A percentile compares a stretch with the other conserved stretches of the same genome.
Conservation (phyloP, 177 flowering plant genomes). For the Vitis hybrid region DNA sequence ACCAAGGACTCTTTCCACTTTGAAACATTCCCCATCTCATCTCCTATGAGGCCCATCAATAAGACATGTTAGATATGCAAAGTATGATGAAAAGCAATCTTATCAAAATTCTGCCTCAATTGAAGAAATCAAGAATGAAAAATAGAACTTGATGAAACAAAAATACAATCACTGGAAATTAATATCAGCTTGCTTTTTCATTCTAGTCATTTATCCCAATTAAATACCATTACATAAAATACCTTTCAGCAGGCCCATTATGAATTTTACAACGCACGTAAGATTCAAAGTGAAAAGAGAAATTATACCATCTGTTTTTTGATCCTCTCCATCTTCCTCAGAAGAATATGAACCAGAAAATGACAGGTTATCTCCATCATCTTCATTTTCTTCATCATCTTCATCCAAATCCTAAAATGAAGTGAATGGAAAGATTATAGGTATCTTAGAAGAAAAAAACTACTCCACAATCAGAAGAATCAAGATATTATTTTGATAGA, state of each 20-base stretch:
- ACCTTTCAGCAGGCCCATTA: too few species aligned
- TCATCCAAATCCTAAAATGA: conserved; percentile 43
- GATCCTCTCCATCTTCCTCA: conserved; percentile 38
- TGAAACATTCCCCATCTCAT: conserved; percentile 65
- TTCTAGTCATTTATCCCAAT: too few species aligned
- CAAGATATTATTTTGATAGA: too few species aligned
- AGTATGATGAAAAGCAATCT: not conserved
- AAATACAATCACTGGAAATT: too few species aligned
- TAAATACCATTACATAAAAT: not conserved
- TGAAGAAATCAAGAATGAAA: too few species aligned
- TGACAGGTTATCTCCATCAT: conserved; percentile 24
- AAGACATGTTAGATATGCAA: conserved; percentile 7
- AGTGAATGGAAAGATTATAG: conserved; percentile 2
- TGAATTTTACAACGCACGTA: too few species aligned
- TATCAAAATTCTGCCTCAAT: not conserved
- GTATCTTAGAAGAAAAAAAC: not conserved
- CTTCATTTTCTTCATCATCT: conserved; percentile 25
- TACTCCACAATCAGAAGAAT: not conserved
- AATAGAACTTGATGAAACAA: too few species aligned
- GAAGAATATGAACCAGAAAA: conserved; percentile 44
- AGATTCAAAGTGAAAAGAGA: not conserved
- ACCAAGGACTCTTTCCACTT: conserved; percentile 80
- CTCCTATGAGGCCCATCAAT: conserved; percentile 29
- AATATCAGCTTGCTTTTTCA: too few species aligned
- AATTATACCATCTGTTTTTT: conserved; percentile 33